Evolutionary conservation across 2,329 filamentous ascomycete genomes (phyloP).

Genomic region (Sclerotinia subarctica): DNA sequence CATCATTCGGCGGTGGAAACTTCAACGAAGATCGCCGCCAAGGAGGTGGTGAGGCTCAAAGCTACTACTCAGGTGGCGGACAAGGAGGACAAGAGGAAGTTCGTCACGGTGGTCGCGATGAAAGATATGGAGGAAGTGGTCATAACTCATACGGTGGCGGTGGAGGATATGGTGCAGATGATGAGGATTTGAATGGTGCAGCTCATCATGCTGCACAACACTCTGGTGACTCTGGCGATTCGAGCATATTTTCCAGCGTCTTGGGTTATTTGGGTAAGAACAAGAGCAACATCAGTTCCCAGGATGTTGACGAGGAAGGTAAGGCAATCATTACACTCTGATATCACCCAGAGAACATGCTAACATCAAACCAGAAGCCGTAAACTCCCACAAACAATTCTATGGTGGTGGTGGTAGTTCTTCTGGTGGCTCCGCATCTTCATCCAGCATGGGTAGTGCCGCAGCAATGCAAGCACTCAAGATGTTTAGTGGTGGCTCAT

Average conservation of each 20-base stretch:
- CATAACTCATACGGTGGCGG: constrained; percentile 32
- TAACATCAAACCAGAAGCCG: constrained; percentile 50
- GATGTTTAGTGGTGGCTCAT: constrained; percentile 64
- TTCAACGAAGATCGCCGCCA: constrained; percentile 12
- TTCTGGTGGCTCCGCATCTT: constrained; percentile 43
- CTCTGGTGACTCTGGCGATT: constrained; percentile 49
- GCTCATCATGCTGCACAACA: constrained; percentile 54
- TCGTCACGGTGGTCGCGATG: constrained; percentile 24
- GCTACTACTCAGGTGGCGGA: constrained; percentile 15
- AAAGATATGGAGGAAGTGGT: constrained; percentile 26
- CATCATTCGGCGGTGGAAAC: constrained; percentile 22
- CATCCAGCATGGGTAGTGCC: constrained; percentile 62
- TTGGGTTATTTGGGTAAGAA: constrained; percentile 54
- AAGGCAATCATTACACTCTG: constrained; percentile 14
- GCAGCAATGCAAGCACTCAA: constrained; percentile 80
- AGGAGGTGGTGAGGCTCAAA: constrained; percentile 13
- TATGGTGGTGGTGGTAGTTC: constrained; percentile 57
- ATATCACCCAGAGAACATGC: too few relatives aligned
- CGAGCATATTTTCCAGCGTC: constrained; percentile 52
- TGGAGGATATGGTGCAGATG: constrained; percentile 38
- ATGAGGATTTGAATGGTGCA: constrained; percentile 53
- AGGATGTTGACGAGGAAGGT: constrained; percentile 57
- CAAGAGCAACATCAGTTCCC: constrained; percentile 47
- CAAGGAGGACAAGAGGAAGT: constrained; percentile 16
- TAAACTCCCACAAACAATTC: constrained; percentile 71